Percentiles rank a stretch among this genome's conserved stretches.
phyloP scores from a whole-genome alignment of 2,329 filamentous ascomycete species.

The Clonostachys rosea region DNA sequence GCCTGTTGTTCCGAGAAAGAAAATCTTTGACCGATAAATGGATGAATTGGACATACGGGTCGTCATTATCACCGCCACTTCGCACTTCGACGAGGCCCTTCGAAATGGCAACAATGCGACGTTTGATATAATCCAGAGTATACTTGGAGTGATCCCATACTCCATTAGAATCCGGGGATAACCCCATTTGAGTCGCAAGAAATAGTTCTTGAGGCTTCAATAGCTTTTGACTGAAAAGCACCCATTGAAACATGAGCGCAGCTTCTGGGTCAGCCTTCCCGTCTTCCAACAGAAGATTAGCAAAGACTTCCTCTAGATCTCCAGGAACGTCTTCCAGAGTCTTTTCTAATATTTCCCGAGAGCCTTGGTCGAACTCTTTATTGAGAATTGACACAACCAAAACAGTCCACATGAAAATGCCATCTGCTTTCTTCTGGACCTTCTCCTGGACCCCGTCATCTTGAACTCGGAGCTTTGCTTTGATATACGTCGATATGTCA shows the following conservation, averaged over 20 bases:
- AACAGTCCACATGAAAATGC: constrained; percentile 34
- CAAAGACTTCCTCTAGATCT: neutral
- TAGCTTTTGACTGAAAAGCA: neutral
- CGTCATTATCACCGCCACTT: neutral
- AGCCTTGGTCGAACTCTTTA: constrained; percentile 17
- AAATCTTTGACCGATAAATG: neutral
- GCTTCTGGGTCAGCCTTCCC: neutral
- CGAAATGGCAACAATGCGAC: neutral
- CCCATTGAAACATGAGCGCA: neutral
- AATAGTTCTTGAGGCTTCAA: neutral
- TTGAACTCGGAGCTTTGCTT: constrained; percentile 15
- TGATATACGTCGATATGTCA: constrained; percentile 26
- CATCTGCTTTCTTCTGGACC: constrained; percentile 23
- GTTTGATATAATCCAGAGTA: neutral
- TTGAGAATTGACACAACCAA: constrained; percentile 29
- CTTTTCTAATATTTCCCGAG: constrained; percentile 1
- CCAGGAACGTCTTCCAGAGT: neutral
- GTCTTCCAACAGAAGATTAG: neutral
- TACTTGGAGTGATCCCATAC: too few species aligned
- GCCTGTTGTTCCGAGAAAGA: neutral
- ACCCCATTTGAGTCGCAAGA: neutral
- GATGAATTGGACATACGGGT: neutral
- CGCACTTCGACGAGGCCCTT: neutral
- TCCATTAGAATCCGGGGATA: neutral
- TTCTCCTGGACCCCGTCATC: constrained; percentile 5